These are phyloP conservation scores for Aspergillus sp. DNA, from an alignment of 2,329 filamentous ascomycete species.

Conservation along the genomic window DNA sequence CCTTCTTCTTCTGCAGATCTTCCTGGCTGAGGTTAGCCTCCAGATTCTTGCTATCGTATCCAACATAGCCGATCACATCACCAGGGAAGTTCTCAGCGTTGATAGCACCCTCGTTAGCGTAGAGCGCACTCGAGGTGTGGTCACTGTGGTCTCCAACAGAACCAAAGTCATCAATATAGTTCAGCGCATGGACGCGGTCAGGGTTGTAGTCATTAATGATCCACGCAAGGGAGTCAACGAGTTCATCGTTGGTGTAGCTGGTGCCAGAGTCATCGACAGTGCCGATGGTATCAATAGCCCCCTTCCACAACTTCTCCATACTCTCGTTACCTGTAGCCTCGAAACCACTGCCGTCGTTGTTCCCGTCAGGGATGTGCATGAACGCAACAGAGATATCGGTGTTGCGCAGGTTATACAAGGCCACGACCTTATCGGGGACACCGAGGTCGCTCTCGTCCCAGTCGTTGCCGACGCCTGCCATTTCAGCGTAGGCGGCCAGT, in stretches of 20 bases:
- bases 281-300: neutral
- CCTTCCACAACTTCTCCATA: slow-evolving; percentile 8
- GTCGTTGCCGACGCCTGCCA: neutral
- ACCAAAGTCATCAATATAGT: slow-evolving; percentile 8
- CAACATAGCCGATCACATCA: neutral
- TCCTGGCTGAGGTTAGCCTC: neutral
- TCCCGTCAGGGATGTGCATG: slow-evolving; percentile 9
- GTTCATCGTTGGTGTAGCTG: neutral
- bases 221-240: neutral
- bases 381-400: slow-evolving; percentile 5
- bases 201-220: neutral
- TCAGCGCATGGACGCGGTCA: neutral
- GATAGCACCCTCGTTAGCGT: neutral
- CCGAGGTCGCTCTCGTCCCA: slow-evolving; percentile 4
- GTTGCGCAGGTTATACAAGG: slow-evolving; percentile 1
- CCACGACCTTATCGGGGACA: neutral
- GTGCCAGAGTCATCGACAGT: neutral
- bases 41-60: slow-evolving; percentile 2
- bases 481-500: slow-evolving; percentile 6
- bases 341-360: slow-evolving; percentile 7
- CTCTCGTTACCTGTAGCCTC: slow-evolving; percentile 2
- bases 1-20: slow-evolving; percentile 6
- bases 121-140: slow-evolving; percentile 1
- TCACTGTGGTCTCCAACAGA: slow-evolving; percentile 10
- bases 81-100: neutral